Base-by-base conservation (phyloP, 2,329 filamentous ascomycete genomes). In the Dryadomyces quercivorus region DNA sequence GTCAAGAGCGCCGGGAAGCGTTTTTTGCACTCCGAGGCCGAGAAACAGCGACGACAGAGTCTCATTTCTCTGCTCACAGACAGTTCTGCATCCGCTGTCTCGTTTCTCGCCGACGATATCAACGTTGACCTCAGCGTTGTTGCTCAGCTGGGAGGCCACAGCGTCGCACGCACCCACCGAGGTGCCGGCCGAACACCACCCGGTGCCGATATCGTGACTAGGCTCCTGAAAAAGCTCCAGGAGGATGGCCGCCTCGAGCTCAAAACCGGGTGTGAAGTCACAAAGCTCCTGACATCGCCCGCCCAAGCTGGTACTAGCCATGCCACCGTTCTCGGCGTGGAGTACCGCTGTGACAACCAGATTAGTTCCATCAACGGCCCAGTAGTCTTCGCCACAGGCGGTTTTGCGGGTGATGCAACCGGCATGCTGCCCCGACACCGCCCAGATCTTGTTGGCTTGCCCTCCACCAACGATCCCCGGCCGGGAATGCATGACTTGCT, bases 151-250 rank as follows among this genome's bases (percentile, higher is more conserved):
- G 93, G 92, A 1, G 70, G 76, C 1, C 93, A 98, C 81, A 95
- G 91, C 57, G 85, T 93, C 68, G 91, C 92, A 66, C 86, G 93
- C 74, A 98, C 93, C 55, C 93, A 98, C 78, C 86, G 93, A 81
- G 93, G 93, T 58, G 92, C 97, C 74, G 93, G 97, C 81, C 92
- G 92, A 74, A 97, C 97, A 74, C 97, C 97, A 78, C 93, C 93
- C 58, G 93, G 93, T 67, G 97, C 97, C 90, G 93, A 93, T 75
- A 98, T 98, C 75, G 97, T 93, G 69, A 97, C 97, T 70, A 93
- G 92, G 56, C 64, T 85, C 10, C 59, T 84, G 16, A 73, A 72
- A 22, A 69, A 70, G 48, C 65, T 85, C 12, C 73, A 75, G 50
- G 69, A 69, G 0, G 60, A 72, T 1, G 55, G 51, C 13, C 57